These are phyloP conservation scores for Phytophthora boehmeriae DNA, from an alignment of 352 stramenopile species.

Conservation along the genomic window DNA sequence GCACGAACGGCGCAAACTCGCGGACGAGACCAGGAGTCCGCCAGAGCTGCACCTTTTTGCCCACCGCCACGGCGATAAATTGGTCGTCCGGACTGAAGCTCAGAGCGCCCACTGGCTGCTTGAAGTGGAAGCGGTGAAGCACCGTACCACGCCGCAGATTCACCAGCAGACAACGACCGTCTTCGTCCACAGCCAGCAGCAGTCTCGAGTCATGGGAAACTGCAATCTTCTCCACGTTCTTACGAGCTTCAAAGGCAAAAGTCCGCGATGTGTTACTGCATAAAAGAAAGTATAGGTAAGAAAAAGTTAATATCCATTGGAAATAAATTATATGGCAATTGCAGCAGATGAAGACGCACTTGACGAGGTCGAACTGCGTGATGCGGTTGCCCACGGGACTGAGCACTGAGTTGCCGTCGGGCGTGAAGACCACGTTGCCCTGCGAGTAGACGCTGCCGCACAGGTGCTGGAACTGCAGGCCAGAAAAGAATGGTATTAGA, in stretches of 20 bases:
- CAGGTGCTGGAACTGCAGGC: constrained; percentile 90
- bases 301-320: too few relatives aligned
- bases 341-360: constrained; percentile 53
- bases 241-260: constrained; percentile 92
- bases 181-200: constrained; percentile 89
- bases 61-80: constrained; percentile 89
- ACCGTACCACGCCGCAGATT: constrained; percentile 91
- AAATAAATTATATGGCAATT: too few relatives aligned
- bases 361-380: constrained; percentile 94
- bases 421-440: constrained; percentile 93
- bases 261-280: constrained; percentile 88
- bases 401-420: constrained; percentile 92
- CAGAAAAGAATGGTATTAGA: constrained; percentile 1
- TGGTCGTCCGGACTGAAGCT: constrained; percentile 90
- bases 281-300: too few relatives aligned
- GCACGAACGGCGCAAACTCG: constrained; percentile 91
- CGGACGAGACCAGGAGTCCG: constrained; percentile 78
- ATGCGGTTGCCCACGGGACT: constrained; percentile 95
- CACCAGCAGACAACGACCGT: constrained; percentile 90
- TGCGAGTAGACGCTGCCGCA: constrained; percentile 94
- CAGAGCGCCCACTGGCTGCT: constrained; percentile 86
- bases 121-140: constrained; percentile 95
- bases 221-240: constrained; percentile 88
- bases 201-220: constrained; percentile 91
- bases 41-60: constrained; percentile 94